A percentile compares a stretch with the other conserved stretches of the same genome.
phyloP scores from a whole-genome alignment of 2,329 filamentous ascomycete species.

The Fusarium setosum region DNA sequence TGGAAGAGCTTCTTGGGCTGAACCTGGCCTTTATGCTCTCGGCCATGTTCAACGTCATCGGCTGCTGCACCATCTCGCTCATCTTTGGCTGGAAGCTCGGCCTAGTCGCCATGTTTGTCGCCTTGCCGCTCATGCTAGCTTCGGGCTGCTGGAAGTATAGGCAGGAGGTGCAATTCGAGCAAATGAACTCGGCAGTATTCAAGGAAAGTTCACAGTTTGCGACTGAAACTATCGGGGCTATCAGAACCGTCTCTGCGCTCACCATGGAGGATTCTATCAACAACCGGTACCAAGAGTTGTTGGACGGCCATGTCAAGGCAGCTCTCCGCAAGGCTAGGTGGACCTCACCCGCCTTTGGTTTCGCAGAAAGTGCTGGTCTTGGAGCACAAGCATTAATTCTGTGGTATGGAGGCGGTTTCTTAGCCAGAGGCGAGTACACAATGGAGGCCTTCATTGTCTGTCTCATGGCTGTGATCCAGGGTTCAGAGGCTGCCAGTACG shows the following conservation, averaged over 20 bases:
- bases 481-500: slow-evolving; percentile 54
- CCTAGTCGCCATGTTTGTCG: slow-evolving; percentile 50
- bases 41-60: slow-evolving; percentile 45
- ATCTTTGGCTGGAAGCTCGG: slow-evolving; percentile 52
- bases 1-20: slow-evolving; percentile 48
- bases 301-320: slow-evolving; percentile 48
- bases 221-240: slow-evolving; percentile 70
- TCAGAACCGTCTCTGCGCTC: slow-evolving; percentile 70
- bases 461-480: slow-evolving; percentile 63
- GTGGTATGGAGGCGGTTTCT: slow-evolving; percentile 56
- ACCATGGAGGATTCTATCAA: slow-evolving; percentile 69
- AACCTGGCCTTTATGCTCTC: slow-evolving; percentile 45
- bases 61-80: slow-evolving; percentile 45
- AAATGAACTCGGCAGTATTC: slow-evolving; percentile 68
- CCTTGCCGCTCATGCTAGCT: slow-evolving; percentile 48
- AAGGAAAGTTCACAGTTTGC: slow-evolving; percentile 71
- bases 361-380: slow-evolving; percentile 51
- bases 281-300: slow-evolving; percentile 48
- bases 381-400: slow-evolving; percentile 64
- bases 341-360: slow-evolving; percentile 48
- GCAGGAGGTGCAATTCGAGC: slow-evolving; percentile 65
- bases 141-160: slow-evolving; percentile 53
- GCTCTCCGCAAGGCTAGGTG: slow-evolving; percentile 47
- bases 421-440: slow-evolving; percentile 45
- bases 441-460: slow-evolving; percentile 64